These are phyloP conservation scores for Mayamaea pseudoterrestris DNA, from an alignment of 108 stramenopile species.

Conservation along the genomic window DNA sequence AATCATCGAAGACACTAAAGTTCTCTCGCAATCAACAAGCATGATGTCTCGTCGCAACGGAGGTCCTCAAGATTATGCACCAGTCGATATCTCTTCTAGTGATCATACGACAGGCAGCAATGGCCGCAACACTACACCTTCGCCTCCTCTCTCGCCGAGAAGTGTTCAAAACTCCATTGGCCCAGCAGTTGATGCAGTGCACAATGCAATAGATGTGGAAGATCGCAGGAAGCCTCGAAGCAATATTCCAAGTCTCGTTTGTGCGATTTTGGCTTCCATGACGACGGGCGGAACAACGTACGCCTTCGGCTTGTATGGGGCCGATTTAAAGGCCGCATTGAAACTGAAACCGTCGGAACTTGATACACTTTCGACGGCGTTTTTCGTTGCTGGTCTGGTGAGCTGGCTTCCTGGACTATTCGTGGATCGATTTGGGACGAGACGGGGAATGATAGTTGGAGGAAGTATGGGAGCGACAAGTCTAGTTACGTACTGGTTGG, in stretches of 20 bases:
- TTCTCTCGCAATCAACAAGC: no score
- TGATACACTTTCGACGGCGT: conserved; percentile 57
- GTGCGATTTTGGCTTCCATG: conserved; percentile 48
- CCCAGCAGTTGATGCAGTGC: no score
- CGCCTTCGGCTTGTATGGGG: conserved; percentile 74
- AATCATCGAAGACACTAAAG: no score
- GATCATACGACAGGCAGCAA: no score
- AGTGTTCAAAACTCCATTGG: no score
- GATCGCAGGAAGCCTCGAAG: no score
- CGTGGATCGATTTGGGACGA: conserved; percentile 51
- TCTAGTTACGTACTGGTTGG: conserved; percentile 47
- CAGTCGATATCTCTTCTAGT: no score
- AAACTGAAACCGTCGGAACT: conserved; percentile 57
- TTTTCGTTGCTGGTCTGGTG: conserved; percentile 62
- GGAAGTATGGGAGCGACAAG: conserved; percentile 33
- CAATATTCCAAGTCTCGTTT: conserved; percentile 53
- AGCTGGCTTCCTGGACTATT: conserved; percentile 65
- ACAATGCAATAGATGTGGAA: no score
- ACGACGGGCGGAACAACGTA: conserved; percentile 79
- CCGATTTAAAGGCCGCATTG: conserved; percentile 51
- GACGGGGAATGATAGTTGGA: conserved; percentile 32
- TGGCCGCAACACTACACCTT: no score
- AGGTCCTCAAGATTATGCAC: no score
- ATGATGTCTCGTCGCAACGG: no score
- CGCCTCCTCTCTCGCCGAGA: no score